phyloP scores from a whole-genome alignment of 1,139 yeast genomes.

The Taiozyma sp. region DNA sequence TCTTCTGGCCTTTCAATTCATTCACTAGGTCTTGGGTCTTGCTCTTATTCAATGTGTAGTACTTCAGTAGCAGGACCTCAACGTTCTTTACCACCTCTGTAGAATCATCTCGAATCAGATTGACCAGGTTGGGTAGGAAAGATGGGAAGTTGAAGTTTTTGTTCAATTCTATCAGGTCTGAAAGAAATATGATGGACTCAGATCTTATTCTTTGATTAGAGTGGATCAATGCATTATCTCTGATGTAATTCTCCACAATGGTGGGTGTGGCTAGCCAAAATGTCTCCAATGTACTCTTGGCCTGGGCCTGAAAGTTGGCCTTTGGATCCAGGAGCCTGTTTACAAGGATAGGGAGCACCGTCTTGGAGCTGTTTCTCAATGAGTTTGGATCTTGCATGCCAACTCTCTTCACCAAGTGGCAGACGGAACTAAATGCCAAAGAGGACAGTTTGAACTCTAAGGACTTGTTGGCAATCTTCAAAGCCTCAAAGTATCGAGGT shows the following conservation, averaged over 20 bases:
- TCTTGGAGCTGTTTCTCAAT: slow-evolving; percentile 42
- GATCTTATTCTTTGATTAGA: slow-evolving; percentile 35
- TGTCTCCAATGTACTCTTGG: slow-evolving; percentile 55
- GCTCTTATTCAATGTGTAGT: slow-evolving; percentile 36
- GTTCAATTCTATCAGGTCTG: slow-evolving; percentile 32
- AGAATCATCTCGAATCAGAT: slow-evolving; percentile 31
- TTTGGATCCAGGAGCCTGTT: slow-evolving; percentile 47
- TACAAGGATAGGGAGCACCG: slow-evolving; percentile 53
- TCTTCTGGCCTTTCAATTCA: slow-evolving; percentile 39
- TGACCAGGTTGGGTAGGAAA: slow-evolving; percentile 37
- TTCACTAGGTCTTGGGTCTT: slow-evolving; percentile 43
- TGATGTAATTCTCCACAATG: slow-evolving; percentile 45
- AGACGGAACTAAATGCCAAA: slow-evolving; percentile 58
- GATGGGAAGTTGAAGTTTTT: slow-evolving; percentile 37
- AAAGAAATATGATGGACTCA: slow-evolving; percentile 36
- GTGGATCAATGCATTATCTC: slow-evolving; percentile 46
- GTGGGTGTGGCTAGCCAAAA: slow-evolving; percentile 61
- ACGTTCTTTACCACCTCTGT: slow-evolving; percentile 31
- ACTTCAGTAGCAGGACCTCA: slow-evolving; percentile 31
- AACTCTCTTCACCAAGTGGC: slow-evolving; percentile 72
- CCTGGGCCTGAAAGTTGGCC: slow-evolving; percentile 38
- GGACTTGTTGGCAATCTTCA: slow-evolving; percentile 41
- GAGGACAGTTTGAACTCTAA: slow-evolving; percentile 38
- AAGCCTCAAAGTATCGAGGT: slow-evolving; percentile 51
- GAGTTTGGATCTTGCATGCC: slow-evolving; percentile 63